Base-by-base conservation (phyloP, 257 asterid species). In the Nicotiana undulata region DNA sequence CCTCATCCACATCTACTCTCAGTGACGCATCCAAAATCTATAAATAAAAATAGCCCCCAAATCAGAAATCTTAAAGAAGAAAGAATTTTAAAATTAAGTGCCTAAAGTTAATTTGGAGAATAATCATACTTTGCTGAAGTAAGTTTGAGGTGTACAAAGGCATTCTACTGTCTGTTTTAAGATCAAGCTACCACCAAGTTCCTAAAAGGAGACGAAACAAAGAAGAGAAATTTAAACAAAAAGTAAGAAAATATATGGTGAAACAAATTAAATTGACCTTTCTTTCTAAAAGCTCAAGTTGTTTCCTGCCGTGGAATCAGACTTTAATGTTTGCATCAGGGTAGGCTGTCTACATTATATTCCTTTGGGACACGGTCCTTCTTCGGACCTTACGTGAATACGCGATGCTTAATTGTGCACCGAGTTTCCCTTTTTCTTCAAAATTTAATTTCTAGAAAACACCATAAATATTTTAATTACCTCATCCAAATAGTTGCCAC, bases 401-500 rank as follows among this genome's bases (percentile, higher is more conserved):
- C 3, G 9, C 2, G 2, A 37, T 37, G 2, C 3, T 37, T n/a
- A n/a, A n/a, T 37, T 37, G 3, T 37, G 10, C 3, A 37, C 0
- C 2, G 10, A 0, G 10, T n/a, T n/a, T n/a, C n/a, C n/a, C n/a
- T n/a, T n/a, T 9, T 37, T 37, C 7, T 37, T 37, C 9, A 37
- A 6, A 6, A 37, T 37, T 7, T 37, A 37, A 37, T 7, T 37
- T 46, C 46, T 15, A 29, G n/a, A 0, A 16, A 18, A 44, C 18
- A 9, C 20, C 9, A n/a, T 37, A 20, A 37, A 59, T 4, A 37
- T 6, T 44, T 55, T 40, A 20, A 37, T 3, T 86, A 91, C 98
- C 97, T 94, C 87, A 77, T 90, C 95, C 79, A 94, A 84, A 83
- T 6, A 76, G 20, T 86, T 88, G 77, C 90, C 92, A 40, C 82